Evolutionary conservation across 2,329 filamentous ascomycete species (phyloP).

Genomic region (Cercospora sp.): DNA sequence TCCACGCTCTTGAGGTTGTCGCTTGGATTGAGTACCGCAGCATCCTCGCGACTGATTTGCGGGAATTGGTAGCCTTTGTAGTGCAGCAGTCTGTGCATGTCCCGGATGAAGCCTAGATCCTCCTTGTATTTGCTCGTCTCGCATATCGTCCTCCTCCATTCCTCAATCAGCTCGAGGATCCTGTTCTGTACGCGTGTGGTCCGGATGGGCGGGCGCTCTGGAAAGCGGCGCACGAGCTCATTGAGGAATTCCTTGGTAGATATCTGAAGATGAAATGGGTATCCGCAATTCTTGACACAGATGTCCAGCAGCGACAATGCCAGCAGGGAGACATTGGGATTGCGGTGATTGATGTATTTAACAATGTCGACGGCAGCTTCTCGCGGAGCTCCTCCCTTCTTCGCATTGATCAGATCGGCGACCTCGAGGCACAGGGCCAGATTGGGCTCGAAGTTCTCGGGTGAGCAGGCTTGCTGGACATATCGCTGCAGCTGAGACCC

Average conservation of each 20-base stretch:
- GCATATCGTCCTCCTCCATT: conserved; percentile 98
- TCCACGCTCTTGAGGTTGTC: conserved; percentile 95
- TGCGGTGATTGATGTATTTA: conserved; percentile 92
- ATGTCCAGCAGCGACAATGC: conserved; percentile 92
- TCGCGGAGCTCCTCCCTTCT: conserved; percentile 92
- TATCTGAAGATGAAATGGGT: conserved; percentile 97
- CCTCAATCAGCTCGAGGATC: conserved; percentile 94
- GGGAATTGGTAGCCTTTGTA: conserved; percentile 98
- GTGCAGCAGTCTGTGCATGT: conserved; percentile 93
- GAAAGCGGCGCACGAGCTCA: conserved; percentile 93
- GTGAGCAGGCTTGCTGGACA: conserved; percentile 93
- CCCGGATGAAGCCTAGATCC: conserved; percentile 90
- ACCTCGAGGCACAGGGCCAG: conserved; percentile 96
- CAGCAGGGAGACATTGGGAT: conserved; percentile 88
- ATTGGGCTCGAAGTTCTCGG: conserved; percentile 97
- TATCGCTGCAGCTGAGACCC: conserved; percentile 90
- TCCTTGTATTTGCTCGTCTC: conserved; percentile 97
- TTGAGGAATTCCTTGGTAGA: conserved; percentile 99
- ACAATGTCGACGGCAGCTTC: conserved; percentile 94
- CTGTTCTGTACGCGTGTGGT: conserved; percentile 83
- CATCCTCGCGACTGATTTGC: conserved; percentile 87
- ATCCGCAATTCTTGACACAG: conserved; percentile 99
- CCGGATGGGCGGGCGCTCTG: conserved; percentile 85
- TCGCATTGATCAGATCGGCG: conserved; percentile 91
- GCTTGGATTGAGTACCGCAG: conserved; percentile 92